Conservation (phyloP, 345 rosid genomes). For the Turnera subulata region DNA sequence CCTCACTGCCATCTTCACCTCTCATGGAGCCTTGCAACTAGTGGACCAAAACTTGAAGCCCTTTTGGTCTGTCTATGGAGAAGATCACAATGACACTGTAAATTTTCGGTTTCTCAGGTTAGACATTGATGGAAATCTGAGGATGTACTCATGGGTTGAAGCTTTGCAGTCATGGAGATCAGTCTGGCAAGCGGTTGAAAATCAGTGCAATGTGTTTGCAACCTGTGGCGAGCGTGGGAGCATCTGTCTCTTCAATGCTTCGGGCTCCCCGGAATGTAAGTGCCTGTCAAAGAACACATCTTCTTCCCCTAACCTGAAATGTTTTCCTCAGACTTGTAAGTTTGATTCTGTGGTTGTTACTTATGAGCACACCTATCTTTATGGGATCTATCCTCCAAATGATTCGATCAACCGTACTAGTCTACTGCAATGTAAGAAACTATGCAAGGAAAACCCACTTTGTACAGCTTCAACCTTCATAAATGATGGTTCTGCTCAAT, state of each 20-base stretch:
- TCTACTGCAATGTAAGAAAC: constrained; percentile 44
- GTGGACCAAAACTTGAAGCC: constrained; percentile 32
- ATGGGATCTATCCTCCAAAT: constrained; percentile 66
- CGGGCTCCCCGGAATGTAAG: constrained; percentile 43
- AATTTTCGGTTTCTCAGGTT: constrained; percentile 64
- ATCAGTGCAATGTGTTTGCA: constrained; percentile 79
- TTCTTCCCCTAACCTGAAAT: constrained; percentile 32
- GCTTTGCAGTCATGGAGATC: constrained; percentile 53
- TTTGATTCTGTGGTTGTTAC: constrained; percentile 40
- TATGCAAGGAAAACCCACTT: constrained; percentile 39
- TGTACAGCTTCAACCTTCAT: constrained; percentile 65
- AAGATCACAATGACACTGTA: constrained; percentile 61
- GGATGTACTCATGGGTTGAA: constrained; percentile 68
- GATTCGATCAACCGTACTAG: constrained; percentile 37
- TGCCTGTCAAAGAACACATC: constrained; percentile 44
- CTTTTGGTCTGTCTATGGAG: constrained; percentile 58
- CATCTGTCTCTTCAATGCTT: constrained; percentile 51
- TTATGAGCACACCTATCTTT: constrained; percentile 48
- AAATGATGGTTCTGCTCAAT: constrained; percentile 49
- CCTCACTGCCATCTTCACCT: constrained; percentile 51
- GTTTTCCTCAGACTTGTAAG: constrained; percentile 44
- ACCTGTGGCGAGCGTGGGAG: constrained; percentile 57
- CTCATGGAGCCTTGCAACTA: constrained; percentile 59
- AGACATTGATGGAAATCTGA: constrained; percentile 72
- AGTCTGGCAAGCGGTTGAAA: constrained; percentile 89